These are phyloP conservation scores for Beauveria pseudobassiana DNA, from an alignment of 2,329 filamentous ascomycete genomes.

Conservation along the genomic window DNA sequence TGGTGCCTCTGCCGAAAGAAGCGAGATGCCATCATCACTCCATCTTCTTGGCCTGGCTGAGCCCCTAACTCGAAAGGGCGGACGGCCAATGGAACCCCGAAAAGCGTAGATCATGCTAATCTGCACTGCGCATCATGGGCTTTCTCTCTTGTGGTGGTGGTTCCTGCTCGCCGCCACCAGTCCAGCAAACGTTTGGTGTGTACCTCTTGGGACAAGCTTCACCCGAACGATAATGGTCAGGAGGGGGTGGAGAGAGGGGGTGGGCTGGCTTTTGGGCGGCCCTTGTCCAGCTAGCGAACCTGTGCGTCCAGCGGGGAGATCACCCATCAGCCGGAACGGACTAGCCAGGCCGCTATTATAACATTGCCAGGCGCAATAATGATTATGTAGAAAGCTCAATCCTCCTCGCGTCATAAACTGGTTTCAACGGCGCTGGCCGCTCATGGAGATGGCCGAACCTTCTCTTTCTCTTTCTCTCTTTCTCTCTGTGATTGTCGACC, in stretches of 20 bases:
- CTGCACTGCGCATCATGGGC: constrained; percentile 2
- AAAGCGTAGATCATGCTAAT: constrained; percentile 5
- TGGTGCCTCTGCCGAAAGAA: no score
- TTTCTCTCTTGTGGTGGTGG: background rate
- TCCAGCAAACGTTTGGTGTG: background rate
- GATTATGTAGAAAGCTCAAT: background rate
- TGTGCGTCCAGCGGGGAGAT: background rate
- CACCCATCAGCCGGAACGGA: background rate
- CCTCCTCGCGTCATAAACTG: no score
- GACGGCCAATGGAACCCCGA: background rate
- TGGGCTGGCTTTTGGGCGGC: background rate
- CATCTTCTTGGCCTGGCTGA: no score
- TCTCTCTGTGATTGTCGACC: background rate
- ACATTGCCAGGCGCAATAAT: no score
- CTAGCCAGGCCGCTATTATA: background rate
- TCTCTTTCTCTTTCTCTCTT: background rate
- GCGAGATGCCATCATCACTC: no score
- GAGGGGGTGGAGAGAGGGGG: no score
- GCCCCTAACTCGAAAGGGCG: background rate
- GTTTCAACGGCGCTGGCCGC: no score
- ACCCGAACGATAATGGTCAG: background rate
- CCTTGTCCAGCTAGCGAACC: background rate
- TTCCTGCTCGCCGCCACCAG: background rate
- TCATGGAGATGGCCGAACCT: background rate
- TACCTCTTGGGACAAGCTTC: constrained; percentile 1